Evolutionary conservation across 352 stramenopile genomes (phyloP), one percentile per base, ranked within the genome.

Genomic region (Phytopythium ostracodes): DNA sequence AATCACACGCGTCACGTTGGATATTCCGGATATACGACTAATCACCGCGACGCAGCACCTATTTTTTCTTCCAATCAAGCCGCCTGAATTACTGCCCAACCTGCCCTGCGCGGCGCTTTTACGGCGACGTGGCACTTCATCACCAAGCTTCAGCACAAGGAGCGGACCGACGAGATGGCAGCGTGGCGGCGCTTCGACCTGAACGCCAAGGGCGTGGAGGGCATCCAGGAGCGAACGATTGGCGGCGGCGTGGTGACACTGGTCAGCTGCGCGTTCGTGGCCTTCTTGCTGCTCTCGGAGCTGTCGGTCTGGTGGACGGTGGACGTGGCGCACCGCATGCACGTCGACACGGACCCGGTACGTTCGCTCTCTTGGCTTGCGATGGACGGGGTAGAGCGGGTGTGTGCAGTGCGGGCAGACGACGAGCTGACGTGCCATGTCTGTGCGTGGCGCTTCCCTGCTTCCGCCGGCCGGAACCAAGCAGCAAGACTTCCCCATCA

Each of bases 201-300:
- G 61, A 92, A 96, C 60, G 80, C 81, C 59, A 96, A 96, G 80
- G 87, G 85, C 75, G 81, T 96, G 47, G 87, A 96, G 67, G 87
- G 87, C 69, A 94, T 96, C 68, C 87, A 96, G 73, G 84, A 93
- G 77, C 84, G 84, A 69, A 96, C 87, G 47, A 88, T 91, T 62
- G 79, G 84, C 59, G 87, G 87, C 24, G 87, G 84, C 33, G 59
- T 96, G 47, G 82, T 96, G 59, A 96, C 87, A 66, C 75, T 96
- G 29, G 24, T 94, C 56, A 94, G 84, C 73, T 90, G 79, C 51
- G 58, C 84, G 51, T 73, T 86, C 50, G 87, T 91, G 54, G 62
- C 64, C 35, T 90, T 94, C 53, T 65, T 96, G 52, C 65, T 96
- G 66, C 75, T 89, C 60, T 96, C 87, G 42, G 87, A 96, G 75